Evolutionary conservation across 129 eudicot species (phyloP).

Genomic region (Flaveria linearis): DNA sequence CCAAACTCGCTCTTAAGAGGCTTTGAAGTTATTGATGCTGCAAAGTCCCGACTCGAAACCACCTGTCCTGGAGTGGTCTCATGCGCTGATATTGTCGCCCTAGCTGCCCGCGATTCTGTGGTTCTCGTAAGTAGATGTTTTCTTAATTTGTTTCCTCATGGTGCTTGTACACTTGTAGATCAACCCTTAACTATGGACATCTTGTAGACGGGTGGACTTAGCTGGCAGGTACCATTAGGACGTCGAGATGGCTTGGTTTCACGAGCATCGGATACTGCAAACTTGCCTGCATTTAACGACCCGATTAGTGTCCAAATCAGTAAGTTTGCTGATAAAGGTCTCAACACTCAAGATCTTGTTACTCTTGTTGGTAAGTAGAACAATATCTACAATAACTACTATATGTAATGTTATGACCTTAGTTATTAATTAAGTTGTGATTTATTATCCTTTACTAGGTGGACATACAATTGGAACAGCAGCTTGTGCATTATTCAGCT

Average conservation of each 20-base stretch:
- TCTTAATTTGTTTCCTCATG: neutral
- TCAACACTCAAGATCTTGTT: slow-evolving; percentile 65
- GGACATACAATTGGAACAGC: slow-evolving; percentile 82
- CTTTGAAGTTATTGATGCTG: slow-evolving; percentile 63
- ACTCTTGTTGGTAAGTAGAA: slow-evolving; percentile 62
- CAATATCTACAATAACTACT: neutral
- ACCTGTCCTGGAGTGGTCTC: slow-evolving; percentile 81
- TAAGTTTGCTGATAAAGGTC: slow-evolving; percentile 46
- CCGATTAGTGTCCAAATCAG: slow-evolving; percentile 44
- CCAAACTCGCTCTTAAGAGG: slow-evolving; percentile 60
- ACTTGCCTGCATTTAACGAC: slow-evolving; percentile 51
- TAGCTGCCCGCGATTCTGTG: slow-evolving; percentile 68
- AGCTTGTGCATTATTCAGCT: slow-evolving; percentile 58
- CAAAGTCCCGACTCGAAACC: slow-evolving; percentile 53
- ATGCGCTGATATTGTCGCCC: slow-evolving; percentile 81
- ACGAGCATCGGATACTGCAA: slow-evolving; percentile 46
- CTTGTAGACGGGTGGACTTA: slow-evolving; percentile 43
- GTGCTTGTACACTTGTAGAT: neutral
- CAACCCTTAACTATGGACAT: neutral
- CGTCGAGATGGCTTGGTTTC: slow-evolving; percentile 76
- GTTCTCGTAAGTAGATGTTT: slow-evolving; percentile 43
- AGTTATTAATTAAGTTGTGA: neutral
- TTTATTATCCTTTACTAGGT: slow-evolving; percentile 36
- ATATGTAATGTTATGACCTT: neutral
- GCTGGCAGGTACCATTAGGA: slow-evolving; percentile 65